Evolutionary conservation across 129 eudicot species (phyloP), one percentile per base, ranked within the genome.

Genomic region (Centrapalus pauciflorus): DNA sequence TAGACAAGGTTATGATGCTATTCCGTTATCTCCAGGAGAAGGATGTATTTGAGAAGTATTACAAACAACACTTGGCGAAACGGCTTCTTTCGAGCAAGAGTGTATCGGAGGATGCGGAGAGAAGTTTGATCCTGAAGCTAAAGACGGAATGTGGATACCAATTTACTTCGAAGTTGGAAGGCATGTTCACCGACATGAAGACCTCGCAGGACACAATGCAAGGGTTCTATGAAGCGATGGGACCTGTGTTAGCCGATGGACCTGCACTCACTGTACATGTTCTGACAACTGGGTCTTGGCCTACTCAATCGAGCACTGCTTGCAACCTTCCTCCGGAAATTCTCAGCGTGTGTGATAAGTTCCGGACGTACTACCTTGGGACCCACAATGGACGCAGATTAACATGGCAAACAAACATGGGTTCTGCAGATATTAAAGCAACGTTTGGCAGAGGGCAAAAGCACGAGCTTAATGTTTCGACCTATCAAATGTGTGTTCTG

Each of bases 91-190:
- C 85, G 2, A 79, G 78, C 21, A 79, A 70, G 28, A 76, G 80
- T 8, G 82, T 80, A 3, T 83, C 88, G 1, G 85, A 83, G 49
- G 88, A 83, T 58, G 85, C 88, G 0, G 85, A 83, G 28, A 59
- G 88, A 69, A 80, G 88, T 67, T 29, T 83, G 67, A 76, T 83
- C 13, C 55, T 83, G 13, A 83, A 83, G 66, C 69, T 83, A 16
- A 83, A 83, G 64, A 83, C 88, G 0, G 85, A 83, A 67, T 83
- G 88, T 20, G 88, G 88, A 58, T 83, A 83, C 58, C 88, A 83
- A 7, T 83, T 83, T 17, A 83, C 88, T 26, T 83, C 88, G 3
- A 83, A 83, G 49, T 28, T 83, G 51, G 88, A 83, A 69, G 88
- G 88, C 9, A 83, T 83, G 88, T 79, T 83, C 61, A 79, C 85